phyloP scores from a whole-genome alignment of 2,329 filamentous ascomycete genomes.

The Lecanicillium sp. region DNA sequence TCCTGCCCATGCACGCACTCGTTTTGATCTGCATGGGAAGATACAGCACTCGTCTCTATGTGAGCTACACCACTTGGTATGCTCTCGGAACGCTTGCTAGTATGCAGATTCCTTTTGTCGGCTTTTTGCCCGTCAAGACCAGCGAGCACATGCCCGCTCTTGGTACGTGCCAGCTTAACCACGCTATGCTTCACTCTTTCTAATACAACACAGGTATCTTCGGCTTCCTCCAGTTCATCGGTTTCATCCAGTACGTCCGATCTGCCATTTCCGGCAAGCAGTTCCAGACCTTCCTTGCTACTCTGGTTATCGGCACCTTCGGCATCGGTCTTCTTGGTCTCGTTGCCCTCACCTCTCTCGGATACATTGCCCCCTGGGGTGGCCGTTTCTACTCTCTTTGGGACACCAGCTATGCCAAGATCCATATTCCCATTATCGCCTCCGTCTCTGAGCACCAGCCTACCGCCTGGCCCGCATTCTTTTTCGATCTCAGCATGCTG shows the following conservation, averaged over 20 bases:
- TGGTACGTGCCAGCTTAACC: conserved; percentile 47
- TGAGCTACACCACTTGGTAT: conserved; percentile 98
- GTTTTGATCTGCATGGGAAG: conserved; percentile 94
- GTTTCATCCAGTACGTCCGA: conserved; percentile 84
- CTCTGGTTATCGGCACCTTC: conserved; percentile 69
- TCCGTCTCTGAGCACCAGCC: conserved; percentile 99
- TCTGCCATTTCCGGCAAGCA: conserved; percentile 86
- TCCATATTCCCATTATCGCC: conserved; percentile 98
- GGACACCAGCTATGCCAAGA: conserved; percentile 96
- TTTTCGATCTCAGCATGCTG: conserved; percentile 96
- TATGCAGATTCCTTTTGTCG: conserved; percentile 99
- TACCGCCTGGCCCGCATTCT: conserved; percentile 97
- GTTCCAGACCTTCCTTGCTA: conserved; percentile 82
- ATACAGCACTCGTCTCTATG: conserved; percentile 89
- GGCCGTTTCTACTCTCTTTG: conserved; percentile 98
- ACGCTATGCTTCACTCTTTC: not conserved
- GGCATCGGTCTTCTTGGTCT: conserved; percentile 66
- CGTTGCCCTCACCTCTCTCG: conserved; percentile 80
- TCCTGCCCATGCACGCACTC: conserved; percentile 90
- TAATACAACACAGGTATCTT: conserved; percentile 67
- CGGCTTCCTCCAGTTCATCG: conserved; percentile 88
- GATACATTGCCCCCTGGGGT: conserved; percentile 94
- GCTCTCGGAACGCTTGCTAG: conserved; percentile 90
- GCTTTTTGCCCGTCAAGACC: conserved; percentile 91
- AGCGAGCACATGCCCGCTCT: conserved; percentile 98